phyloP scores from a whole-genome alignment of 495 filamentous ascomycete species.

The Glarea lozoyensis region DNA sequence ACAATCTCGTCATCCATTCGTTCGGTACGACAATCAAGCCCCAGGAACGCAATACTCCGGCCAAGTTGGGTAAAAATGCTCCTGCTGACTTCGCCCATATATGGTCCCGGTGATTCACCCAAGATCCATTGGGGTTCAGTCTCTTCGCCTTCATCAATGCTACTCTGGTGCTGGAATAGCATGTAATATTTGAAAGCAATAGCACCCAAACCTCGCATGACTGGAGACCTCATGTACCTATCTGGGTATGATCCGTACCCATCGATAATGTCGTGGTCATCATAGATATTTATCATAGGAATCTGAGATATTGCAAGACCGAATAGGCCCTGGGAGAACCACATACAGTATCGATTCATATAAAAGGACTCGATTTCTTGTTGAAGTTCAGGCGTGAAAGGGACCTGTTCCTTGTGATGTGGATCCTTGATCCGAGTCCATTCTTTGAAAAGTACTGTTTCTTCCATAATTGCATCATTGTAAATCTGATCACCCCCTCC shows the following conservation, averaged over 20 bases:
- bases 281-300: slow-evolving; percentile 96
- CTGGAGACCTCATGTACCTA: slow-evolving; percentile 82
- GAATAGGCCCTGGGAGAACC: slow-evolving; percentile 95
- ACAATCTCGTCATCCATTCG: slow-evolving; percentile 72
- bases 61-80: slow-evolving; percentile 83
- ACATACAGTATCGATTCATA: slow-evolving; percentile 72
- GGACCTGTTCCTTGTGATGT: slow-evolving; percentile 62
- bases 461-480: slow-evolving; percentile 71
- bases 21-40: slow-evolving; percentile 87
- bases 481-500: slow-evolving; percentile 97
- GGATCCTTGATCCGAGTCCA: slow-evolving; percentile 80
- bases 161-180: slow-evolving; percentile 93
- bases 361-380: slow-evolving; percentile 82
- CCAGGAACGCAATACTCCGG: slow-evolving; percentile 68
- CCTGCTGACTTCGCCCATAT: slow-evolving; percentile 78
- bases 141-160: slow-evolving; percentile 64
- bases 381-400: slow-evolving; percentile 69
- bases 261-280: slow-evolving; percentile 97
- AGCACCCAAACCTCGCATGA: slow-evolving; percentile 81
- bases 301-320: slow-evolving; percentile 89
- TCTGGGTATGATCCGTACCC: slow-evolving; percentile 91
- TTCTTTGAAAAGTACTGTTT: slow-evolving; percentile 65
- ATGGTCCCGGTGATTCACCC: slow-evolving; percentile 72
- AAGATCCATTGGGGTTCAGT: slow-evolving; percentile 90
- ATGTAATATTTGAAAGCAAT: slow-evolving; percentile 98